These are phyloP conservation scores for Candida orba DNA, from an alignment of 805 yeast genomes.

Conservation along the genomic window DNA sequence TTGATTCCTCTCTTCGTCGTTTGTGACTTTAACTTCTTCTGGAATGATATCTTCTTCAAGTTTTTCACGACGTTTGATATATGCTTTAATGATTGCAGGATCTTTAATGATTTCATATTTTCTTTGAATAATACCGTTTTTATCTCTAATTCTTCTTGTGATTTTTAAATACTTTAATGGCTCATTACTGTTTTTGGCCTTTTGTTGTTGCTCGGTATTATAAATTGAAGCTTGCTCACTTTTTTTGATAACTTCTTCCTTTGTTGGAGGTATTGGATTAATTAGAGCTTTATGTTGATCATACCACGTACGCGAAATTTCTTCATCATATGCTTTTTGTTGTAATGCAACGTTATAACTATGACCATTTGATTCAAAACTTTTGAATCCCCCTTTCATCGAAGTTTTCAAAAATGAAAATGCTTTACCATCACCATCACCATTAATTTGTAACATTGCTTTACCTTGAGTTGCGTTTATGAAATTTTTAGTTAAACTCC, in stretches of 20 bases:
- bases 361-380: conserved; percentile 48
- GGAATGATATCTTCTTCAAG: conserved; percentile 59
- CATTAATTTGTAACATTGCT: conserved; percentile 92
- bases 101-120: conserved; percentile 72
- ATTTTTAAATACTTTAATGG: conserved; percentile 43
- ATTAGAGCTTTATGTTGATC: conserved; percentile 62
- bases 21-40: conserved; percentile 68
- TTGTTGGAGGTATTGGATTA: conserved; percentile 18
- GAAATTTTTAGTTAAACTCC: conserved; percentile 91
- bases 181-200: conserved; percentile 13
- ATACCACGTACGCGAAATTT: conserved; percentile 84
- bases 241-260: conserved; percentile 25
- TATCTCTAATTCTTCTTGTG: conserved; percentile 73
- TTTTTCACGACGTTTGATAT: conserved; percentile 62
- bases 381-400: conserved; percentile 85
- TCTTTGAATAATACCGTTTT: conserved; percentile 80
- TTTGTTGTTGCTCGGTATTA: not conserved
- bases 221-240: conserved; percentile 11
- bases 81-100: conserved; percentile 81
- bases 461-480: conserved; percentile 92
- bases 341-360: conserved; percentile 77
- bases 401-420: conserved; percentile 84
- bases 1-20: conserved; percentile 77
- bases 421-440: conserved; percentile 90
- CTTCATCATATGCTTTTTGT: conserved; percentile 88